Evolutionary conservation across 2,329 filamentous ascomycete genomes (phyloP).

Genomic region (Aspergillus sp.): DNA sequence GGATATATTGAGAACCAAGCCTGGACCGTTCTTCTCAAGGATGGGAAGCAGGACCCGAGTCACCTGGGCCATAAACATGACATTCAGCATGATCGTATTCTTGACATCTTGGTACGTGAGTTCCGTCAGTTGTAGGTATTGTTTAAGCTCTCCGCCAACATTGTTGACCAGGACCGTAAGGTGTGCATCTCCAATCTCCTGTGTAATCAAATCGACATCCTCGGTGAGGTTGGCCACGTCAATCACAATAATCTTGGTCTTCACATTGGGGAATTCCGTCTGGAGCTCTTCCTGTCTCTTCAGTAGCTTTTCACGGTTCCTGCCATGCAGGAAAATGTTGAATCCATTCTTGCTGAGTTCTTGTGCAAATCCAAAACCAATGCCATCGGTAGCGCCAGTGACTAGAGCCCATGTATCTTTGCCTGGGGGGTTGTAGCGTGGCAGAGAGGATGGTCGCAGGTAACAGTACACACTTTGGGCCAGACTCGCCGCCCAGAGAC

Average conservation of each 20-base stretch:
- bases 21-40: constrained; percentile 37
- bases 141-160: constrained; percentile 41
- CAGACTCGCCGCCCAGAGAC: neutral
- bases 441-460: constrained; percentile 1
- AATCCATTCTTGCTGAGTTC: constrained; percentile 51
- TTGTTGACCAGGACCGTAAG: constrained; percentile 57
- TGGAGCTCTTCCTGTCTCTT: constrained; percentile 37
- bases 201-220: constrained; percentile 20
- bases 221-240: constrained; percentile 34
- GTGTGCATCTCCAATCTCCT: constrained; percentile 32
- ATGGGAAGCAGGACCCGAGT: constrained; percentile 44
- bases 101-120: constrained; percentile 35
- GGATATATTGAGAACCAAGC: constrained; percentile 49
- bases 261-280: constrained; percentile 33
- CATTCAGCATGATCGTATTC: constrained; percentile 45
- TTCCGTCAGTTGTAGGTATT: constrained; percentile 34
- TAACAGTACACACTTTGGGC: constrained; percentile 1
- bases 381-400: constrained; percentile 53
- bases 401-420: constrained; percentile 42
- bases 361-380: constrained; percentile 48
- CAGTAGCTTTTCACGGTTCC: constrained; percentile 47
- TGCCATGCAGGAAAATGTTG: constrained; percentile 56
- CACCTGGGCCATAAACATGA: constrained; percentile 47
- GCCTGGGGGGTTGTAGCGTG: constrained; percentile 2
- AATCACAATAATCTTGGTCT: constrained; percentile 40